A percentile compares a stretch with the other conserved stretches of the same genome.
Evolutionary conservation across 768 basidiomycete genomes (phyloP).

Genomic region (Tremella fuciformis): DNA sequence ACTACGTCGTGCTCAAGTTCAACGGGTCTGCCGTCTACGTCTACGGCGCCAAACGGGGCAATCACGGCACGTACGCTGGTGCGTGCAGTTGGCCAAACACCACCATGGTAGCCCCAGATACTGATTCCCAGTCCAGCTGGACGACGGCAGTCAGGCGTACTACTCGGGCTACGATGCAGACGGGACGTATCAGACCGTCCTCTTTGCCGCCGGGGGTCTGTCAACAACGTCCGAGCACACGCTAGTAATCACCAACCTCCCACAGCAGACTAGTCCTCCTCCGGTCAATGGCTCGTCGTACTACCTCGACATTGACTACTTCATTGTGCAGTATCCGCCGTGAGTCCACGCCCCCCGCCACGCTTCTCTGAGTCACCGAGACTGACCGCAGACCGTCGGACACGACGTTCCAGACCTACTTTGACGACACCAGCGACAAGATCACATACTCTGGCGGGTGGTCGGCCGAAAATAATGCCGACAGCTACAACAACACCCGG

Average conservation of each 20-base stretch:
- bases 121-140: too few relatives aligned
- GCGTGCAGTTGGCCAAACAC: too few relatives aligned
- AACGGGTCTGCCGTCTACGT: conserved; percentile 32
- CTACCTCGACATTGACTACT: conserved; percentile 38
- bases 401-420: conserved; percentile 17
- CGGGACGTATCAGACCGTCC: too few relatives aligned
- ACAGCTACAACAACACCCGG: conserved; percentile 19
- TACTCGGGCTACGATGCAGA: too few relatives aligned
- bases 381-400: neutral
- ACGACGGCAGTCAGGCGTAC: too few relatives aligned
- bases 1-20: conserved; percentile 26
- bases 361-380: too few relatives aligned
- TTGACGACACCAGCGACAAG: conserved; percentile 24
- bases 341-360: conserved; percentile 11
- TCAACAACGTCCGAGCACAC: too few relatives aligned
- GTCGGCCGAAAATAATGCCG: neutral
- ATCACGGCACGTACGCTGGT: conserved; percentile 23
- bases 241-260: conserved; percentile 13
- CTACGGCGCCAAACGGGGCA: conserved; percentile 26
- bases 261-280: conserved; percentile 13
- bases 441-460: conserved; percentile 18
- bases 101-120: too few relatives aligned
- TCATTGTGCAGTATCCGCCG: conserved; percentile 17
- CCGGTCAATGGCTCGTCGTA: conserved; percentile 9
- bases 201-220: too few relatives aligned